Base-by-base conservation (phyloP, 257 asterid genomes). In the Voacanga thouarsii region DNA sequence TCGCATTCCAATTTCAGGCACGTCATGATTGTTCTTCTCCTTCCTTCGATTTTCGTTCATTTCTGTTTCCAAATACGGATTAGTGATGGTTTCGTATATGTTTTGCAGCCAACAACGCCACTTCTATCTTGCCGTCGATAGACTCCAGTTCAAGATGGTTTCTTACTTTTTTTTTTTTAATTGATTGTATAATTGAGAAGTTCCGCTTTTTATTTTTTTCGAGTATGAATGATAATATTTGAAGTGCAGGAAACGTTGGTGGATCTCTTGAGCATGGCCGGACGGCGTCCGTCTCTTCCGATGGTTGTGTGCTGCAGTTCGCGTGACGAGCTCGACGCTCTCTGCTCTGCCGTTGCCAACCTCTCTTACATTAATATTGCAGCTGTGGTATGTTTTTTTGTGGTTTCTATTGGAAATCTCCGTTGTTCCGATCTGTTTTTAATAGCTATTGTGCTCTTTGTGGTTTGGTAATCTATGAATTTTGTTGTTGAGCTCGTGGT, bases 111-210 rank as follows among this genome's bases (percentile, higher is more conserved):
- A 86, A n/a, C 97, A 90, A 64, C 90, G 96, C 84, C 99, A 95
- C 85, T 93, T 89, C 86, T 95, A 93, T 84, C 98, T 93, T 39
- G 99, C 99, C 65, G 97, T 95, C 71, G 99, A 95, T 71, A 86
- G 98, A 64, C 79, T 83, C 68, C 94, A 90, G 47, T 95, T 90
- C 93, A 95, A 93, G 83, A 90, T 91, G 96, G 99, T 94, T n/a
- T 47, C 64, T 66, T 50, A 23, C 37, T 37, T 12, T 12, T 11
- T 43, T 51, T 41, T 51, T 44, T 61, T 50, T 39, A 28, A 60
- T 41, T 1, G 24, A 59, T 8, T 12, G 39, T 24, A 50, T 50
- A 77, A 26, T 53, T 80, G 78, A 72, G 72, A 30, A 71, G 49
- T 68, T 24, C 3, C 21, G 43, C 63, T 70, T 78, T 2, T 2